Evolutionary conservation across 2,329 filamentous ascomycete species (phyloP).

Genomic region (Seiridium unicorne): DNA sequence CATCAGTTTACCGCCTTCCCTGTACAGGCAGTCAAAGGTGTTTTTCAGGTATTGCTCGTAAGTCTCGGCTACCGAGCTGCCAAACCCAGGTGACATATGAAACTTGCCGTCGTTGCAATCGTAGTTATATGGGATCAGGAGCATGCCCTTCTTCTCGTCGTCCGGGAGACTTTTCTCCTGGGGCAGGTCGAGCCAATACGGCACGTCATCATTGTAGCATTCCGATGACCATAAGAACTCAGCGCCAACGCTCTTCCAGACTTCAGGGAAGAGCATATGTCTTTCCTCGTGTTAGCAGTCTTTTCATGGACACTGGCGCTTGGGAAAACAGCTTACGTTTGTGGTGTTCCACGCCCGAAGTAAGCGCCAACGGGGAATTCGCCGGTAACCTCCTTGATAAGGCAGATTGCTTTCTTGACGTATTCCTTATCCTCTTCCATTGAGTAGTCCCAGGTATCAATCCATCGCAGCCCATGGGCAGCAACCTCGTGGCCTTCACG

Average conservation of each 20-base stretch:
- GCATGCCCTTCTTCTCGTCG: constrained; percentile 33
- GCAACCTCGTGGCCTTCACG: constrained; percentile 39
- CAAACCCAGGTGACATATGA: constrained; percentile 40
- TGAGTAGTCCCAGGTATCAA: constrained; percentile 37
- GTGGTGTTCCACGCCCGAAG: constrained; percentile 29
- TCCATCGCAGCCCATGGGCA: constrained; percentile 39
- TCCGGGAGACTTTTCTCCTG: constrained; percentile 25
- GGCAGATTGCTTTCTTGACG: constrained; percentile 33
- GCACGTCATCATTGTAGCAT: constrained; percentile 26
- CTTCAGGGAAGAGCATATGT: constrained; percentile 21
- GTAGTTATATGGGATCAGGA: constrained; percentile 36
- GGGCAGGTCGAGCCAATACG: constrained; percentile 25
- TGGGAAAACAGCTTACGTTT: constrained; percentile 15
- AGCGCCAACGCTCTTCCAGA: constrained; percentile 23
- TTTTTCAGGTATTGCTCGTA: constrained; percentile 40
- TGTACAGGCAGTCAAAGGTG: constrained; percentile 38
- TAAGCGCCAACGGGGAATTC: constrained; percentile 32
- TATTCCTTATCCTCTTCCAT: constrained; percentile 35
- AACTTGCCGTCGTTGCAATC: constrained; percentile 42
- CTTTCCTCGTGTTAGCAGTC: neutral
- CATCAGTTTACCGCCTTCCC: constrained; percentile 41
- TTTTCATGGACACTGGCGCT: neutral
- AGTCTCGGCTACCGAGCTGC: constrained; percentile 31
- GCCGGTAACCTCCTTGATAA: constrained; percentile 30
- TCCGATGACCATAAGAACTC: constrained; percentile 27